Evolutionary conservation across 2,329 filamentous ascomycete species (phyloP).

Genomic region (Calonectria fujianensis): DNA sequence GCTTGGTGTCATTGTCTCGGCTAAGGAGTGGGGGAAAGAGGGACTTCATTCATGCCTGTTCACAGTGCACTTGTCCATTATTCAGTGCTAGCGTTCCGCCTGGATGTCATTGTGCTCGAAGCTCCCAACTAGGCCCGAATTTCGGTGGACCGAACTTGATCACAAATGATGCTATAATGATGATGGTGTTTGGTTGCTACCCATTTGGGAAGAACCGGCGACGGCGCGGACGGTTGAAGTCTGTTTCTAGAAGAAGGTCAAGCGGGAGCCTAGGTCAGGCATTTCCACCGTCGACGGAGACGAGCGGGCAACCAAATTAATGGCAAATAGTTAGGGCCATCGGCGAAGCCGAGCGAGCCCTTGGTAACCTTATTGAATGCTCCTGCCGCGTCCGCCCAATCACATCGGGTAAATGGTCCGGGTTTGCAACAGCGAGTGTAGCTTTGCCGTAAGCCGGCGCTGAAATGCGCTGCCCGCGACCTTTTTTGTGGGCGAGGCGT

Average conservation of each 20-base stretch:
- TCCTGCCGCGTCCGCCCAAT: slow-evolving; percentile 42
- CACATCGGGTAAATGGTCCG: slow-evolving; percentile 12
- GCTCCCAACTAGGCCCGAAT: not conserved
- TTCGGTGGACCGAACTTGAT: slow-evolving; percentile 27
- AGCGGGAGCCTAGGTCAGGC: slow-evolving; percentile 45
- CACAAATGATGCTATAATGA: slow-evolving; percentile 38
- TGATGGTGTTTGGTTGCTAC: slow-evolving; percentile 38
- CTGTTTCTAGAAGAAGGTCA: slow-evolving; percentile 45
- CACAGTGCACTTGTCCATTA: slow-evolving; percentile 13
- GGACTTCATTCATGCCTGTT: slow-evolving; percentile 27
- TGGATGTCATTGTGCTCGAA: slow-evolving; percentile 19
- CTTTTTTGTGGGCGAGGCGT: slow-evolving; percentile 44
- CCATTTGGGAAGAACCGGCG: slow-evolving; percentile 36
- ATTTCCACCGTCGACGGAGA: slow-evolving; percentile 42
- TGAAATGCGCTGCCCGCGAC: slow-evolving; percentile 50
- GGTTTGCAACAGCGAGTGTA: slow-evolving; percentile 37
- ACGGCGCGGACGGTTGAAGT: slow-evolving; percentile 40
- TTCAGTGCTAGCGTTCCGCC: slow-evolving; percentile 8
- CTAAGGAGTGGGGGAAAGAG: slow-evolving; percentile 36
- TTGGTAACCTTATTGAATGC: slow-evolving; percentile 53
- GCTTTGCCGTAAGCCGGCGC: slow-evolving; percentile 49
- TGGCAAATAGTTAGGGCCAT: slow-evolving; percentile 47
- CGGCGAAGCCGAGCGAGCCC: slow-evolving; percentile 53
- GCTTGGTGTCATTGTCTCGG: slow-evolving; percentile 40
- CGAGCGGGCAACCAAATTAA: slow-evolving; percentile 46